Conservation (phyloP, 2,329 filamentous ascomycete genomes). For the Xylaria sp. region DNA sequence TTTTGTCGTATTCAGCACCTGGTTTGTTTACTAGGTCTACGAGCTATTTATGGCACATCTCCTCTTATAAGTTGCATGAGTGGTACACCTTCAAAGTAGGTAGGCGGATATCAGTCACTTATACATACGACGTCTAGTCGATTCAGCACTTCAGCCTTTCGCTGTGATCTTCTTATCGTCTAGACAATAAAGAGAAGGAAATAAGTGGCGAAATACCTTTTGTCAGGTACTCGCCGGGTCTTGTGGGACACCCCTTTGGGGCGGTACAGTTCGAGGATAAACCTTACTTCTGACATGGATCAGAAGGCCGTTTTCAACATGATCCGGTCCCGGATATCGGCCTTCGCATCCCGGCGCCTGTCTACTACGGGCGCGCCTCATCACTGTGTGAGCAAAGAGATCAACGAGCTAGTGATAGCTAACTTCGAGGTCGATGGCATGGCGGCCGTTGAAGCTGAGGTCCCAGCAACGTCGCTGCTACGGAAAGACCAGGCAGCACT, state of each 20-base stretch:
- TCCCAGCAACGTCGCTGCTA: not conserved
- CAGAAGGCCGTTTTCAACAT: conserved; percentile 52
- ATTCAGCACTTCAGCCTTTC: not conserved
- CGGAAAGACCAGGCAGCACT: not conserved
- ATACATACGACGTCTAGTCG: not conserved
- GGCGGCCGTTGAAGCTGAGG: not conserved
- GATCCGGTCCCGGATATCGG: conserved; percentile 57
- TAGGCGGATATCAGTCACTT: not conserved
- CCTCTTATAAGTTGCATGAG: not conserved
- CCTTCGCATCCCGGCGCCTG: conserved; percentile 55
- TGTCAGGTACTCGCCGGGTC: not conserved
- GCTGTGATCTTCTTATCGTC: not conserved
- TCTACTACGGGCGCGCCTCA: conserved; percentile 38
- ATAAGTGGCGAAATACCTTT: not conserved
- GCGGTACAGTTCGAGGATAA: not conserved
- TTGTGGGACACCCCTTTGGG: not conserved
- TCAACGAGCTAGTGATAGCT: conserved; percentile 25
- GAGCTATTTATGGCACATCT: not conserved
- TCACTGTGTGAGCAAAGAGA: conserved; percentile 2
- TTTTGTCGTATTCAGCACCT: not conserved
- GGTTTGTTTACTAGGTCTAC: not conserved
- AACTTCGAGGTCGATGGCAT: conserved; percentile 9
- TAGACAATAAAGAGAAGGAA: not conserved
- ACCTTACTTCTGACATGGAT: conserved; percentile 31
- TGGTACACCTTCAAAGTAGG: too few relatives aligned